Base-by-base conservation (phyloP, 1,284 basidiomycete species). In the Cystobasidiaceae sp. region DNA sequence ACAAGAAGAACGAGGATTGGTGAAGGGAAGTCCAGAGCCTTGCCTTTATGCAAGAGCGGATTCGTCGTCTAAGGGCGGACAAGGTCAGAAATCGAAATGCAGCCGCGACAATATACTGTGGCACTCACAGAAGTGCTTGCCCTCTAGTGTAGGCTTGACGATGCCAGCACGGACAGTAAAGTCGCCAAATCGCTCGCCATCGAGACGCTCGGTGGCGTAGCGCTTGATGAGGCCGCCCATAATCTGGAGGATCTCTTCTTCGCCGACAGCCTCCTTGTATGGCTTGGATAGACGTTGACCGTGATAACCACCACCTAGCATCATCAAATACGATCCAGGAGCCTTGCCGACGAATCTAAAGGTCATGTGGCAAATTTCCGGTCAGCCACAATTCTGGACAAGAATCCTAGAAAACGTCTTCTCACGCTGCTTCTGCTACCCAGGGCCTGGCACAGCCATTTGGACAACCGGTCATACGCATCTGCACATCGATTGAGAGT, bases 401-500 rank as follows among this genome's bases (percentile, higher is more conserved):
- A 0, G 25, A 27, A 41, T 13, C 7, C 4, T 23, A 33, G 9
- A 4, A n/a, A 11, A 51, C 17, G 23, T n/a, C 17, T 11, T 48
- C 58, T 45, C n/a, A 67, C 0, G 91, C 93, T 39, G 97, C 83
- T 81, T 98, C 93, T 81, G 80, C 94, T 61, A 94, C 81, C 79
- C 94, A 97, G n/a, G 94, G 93, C 67, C 93, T 82, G 9, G 91
- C 89, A 75, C 92, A 93, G 59, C 90, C 92, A 75, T 94, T 94
- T 11, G 92, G 92, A 75, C 92, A 94, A 43, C 92, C 91, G 17
- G 91, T 93, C 51, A 67, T 55, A 25, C 49, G 32, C 32, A 44
- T 56, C 37, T n/a, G 11, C 11, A 11, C 11, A 11, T 39, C 37
- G 37, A 39, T 56, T n/a, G 21, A 52, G 27, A 21, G 60, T 27